phyloP scores from a whole-genome alignment of 805 yeast species.

The Soucietia sequanensis region DNA sequence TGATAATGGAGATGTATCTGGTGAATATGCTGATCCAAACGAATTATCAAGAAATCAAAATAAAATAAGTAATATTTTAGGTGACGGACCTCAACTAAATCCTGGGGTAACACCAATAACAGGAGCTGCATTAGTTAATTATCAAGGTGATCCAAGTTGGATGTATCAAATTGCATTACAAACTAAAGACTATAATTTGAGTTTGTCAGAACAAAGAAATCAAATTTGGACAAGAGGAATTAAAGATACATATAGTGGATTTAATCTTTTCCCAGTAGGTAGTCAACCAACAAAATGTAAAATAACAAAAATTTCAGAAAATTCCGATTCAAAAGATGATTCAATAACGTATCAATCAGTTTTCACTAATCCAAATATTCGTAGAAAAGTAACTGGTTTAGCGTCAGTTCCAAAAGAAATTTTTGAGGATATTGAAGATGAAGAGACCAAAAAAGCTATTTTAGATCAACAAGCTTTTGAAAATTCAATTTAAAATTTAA shows the following conservation, averaged over 20 bases:
- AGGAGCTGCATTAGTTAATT: constrained; percentile 35
- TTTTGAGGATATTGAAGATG: constrained; percentile 54
- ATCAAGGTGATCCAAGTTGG: constrained; percentile 72
- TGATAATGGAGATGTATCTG: constrained; percentile 64
- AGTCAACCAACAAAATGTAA: constrained; percentile 67
- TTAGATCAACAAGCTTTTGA: constrained; percentile 58
- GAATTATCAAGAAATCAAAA: constrained; percentile 46
- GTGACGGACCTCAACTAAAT: constrained; percentile 39
- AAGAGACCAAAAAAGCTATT: constrained; percentile 59
- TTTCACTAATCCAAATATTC: constrained; percentile 44
- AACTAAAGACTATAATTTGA: constrained; percentile 67
- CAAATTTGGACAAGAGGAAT: constrained; percentile 54
- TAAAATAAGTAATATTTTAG: constrained; percentile 28
- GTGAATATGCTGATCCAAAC: constrained; percentile 69
- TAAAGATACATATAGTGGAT: constrained; percentile 84
- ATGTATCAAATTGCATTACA: constrained; percentile 81
- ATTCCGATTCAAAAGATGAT: constrained; percentile 20
- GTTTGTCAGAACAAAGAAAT: constrained; percentile 57
- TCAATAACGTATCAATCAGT: constrained; percentile 47
- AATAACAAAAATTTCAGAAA: constrained; percentile 22
- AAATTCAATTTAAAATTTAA: constrained; percentile 10
- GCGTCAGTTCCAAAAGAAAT: constrained; percentile 55
- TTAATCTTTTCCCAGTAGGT: constrained; percentile 64
- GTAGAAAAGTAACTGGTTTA: constrained; percentile 63
- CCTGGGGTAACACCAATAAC: constrained; percentile 22